phyloP scores from a whole-genome alignment of 768 basidiomycete genomes.

The Serendipita sp. region DNA sequence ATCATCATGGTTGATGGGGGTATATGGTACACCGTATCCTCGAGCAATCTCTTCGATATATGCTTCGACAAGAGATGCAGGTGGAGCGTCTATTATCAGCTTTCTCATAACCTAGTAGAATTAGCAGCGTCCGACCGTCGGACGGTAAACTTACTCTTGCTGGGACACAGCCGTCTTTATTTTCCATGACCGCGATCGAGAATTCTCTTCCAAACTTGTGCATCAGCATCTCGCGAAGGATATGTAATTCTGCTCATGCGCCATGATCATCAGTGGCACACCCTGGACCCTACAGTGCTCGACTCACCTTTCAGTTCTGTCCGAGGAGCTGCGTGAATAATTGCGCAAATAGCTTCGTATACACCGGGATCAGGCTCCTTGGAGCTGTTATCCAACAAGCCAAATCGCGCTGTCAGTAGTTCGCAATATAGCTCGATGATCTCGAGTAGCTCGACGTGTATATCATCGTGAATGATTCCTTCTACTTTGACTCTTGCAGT shows the following conservation, averaged over 20 bases:
- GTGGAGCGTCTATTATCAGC: constrained; percentile 49
- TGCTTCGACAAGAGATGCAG: constrained; percentile 60
- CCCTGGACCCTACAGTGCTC: background rate
- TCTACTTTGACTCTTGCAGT: constrained; percentile 77
- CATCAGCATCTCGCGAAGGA: constrained; percentile 85
- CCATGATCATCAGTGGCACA: background rate
- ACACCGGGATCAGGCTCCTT: constrained; percentile 79
- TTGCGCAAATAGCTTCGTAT: constrained; percentile 67
- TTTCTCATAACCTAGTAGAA: constrained; percentile 54
- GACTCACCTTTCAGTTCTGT: constrained; percentile 70
- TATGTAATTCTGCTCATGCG: constrained; percentile 51
- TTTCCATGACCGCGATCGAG: constrained; percentile 71
- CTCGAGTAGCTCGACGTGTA: constrained; percentile 76
- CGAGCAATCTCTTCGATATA: constrained; percentile 82
- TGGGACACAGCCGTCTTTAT: constrained; percentile 62
- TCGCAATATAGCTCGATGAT: constrained; percentile 90
- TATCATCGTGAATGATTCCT: constrained; percentile 71
- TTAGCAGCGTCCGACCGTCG: background rate
- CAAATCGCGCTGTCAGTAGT: constrained; percentile 81
- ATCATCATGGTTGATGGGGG: constrained; percentile 20
- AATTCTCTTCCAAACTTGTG: constrained; percentile 92
- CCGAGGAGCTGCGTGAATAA: constrained; percentile 82
- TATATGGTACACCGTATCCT: constrained; percentile 65
- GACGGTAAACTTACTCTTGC: constrained; percentile 42
- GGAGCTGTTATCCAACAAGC: constrained; percentile 71